Percentiles rank a stretch among this genome's conserved stretches.
Conservation (phyloP, 148 eudicot genomes). For the Pharnaceum exiguum region DNA sequence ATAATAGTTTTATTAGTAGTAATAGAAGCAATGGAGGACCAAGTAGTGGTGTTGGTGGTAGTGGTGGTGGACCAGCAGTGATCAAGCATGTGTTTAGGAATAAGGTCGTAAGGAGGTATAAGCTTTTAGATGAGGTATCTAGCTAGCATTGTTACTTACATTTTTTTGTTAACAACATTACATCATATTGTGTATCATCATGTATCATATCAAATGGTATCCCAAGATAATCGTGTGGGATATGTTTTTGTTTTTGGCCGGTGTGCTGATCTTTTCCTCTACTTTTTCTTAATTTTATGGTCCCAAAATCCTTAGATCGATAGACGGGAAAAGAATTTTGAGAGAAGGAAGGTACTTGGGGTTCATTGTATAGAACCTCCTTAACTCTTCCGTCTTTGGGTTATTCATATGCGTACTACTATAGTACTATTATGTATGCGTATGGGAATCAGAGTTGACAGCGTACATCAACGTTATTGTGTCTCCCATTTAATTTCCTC, state of each 20-base stretch:
- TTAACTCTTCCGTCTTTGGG: neutral
- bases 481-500: too few relatives aligned
- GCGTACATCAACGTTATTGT: too few relatives aligned
- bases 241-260: neutral
- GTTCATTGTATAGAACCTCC: conserved; percentile 1
- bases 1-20: neutral
- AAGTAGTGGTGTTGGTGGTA: neutral
- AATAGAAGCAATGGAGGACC: conserved; percentile 4
- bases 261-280: neutral
- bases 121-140: conserved; percentile 63
- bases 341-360: neutral
- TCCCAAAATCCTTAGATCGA: conserved; percentile 3
- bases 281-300: neutral
- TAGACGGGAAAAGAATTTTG: neutral
- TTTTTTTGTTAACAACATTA: too few relatives aligned
- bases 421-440: too few relatives aligned
- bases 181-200: too few relatives aligned
- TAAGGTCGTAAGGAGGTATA: conserved; percentile 75
- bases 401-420: too few relatives aligned
- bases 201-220: too few relatives aligned
- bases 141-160: conserved; percentile 8
- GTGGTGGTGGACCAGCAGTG: conserved; percentile 24
- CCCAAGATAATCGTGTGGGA: neutral
- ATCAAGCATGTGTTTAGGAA: conserved; percentile 48
- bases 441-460: too few relatives aligned